Evolutionary conservation across 805 yeast species (phyloP), one percentile per base, ranked within the genome.

Genomic region (Hanseniaspora mollemarum): DNA sequence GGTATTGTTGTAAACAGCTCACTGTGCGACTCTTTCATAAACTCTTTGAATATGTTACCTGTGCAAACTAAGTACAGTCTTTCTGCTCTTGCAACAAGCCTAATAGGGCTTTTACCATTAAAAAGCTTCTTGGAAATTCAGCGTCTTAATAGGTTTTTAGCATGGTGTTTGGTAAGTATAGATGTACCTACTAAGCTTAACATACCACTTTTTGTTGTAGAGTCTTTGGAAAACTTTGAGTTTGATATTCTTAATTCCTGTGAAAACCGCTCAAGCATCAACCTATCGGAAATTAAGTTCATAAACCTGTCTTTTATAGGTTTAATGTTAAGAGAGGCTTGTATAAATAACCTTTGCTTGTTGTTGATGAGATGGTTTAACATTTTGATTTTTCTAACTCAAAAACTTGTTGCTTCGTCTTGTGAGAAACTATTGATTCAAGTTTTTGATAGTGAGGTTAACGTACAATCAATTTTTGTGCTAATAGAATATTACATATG

Each of bases 351-450:
- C 8, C 32, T 16, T 32, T 4, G 18, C 18, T 19, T 15, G 22
- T 31, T 31, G 36, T 26, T 41, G n/a, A n/a, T 22, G 10, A 33
- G 21, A 18, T 43, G 46, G 46, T 31, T 43, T 3, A 33, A 43
- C 13, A 18, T 15, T 12, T 6, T 35, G 7, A 35, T 35, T 16
- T 35, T 18, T 35, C 18, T 35, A 35, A n/a, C 16, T 18, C 7
- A 13, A 18, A 18, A 35, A 32, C 35, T 32, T 13, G 35, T 13
- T 13, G 15, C n/a, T 9, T 10, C 5, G 4, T 5, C 6, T 10
- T 5, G 16, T 12, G 15, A 16, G 12, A 12, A 32, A 5, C 6
- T 4, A 15, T 5, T 32, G 12, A 5, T 21, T 9, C 10, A 38
- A 38, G 24, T 19, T 7, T 38, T 38, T 8, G 7, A 8, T 15